A percentile compares a stretch with the other conserved stretches of the same genome.
These are phyloP conservation scores for Lodderomyces pseudojiufengensis DNA, from an alignment of 1,139 yeast species.

Conservation along the genomic window DNA sequence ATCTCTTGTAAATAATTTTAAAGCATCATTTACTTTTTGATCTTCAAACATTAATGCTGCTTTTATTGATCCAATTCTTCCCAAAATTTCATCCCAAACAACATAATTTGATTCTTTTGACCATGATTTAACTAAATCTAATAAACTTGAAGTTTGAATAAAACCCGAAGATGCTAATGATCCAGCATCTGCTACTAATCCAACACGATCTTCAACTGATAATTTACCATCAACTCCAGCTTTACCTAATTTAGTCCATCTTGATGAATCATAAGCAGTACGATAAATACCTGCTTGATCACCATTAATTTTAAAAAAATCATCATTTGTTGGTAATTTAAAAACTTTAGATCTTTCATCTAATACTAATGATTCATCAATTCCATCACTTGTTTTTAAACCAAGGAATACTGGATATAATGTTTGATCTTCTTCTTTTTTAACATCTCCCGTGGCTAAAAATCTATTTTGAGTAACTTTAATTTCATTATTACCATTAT, in stretches of 20 bases:
- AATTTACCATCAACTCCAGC: constrained; percentile 65
- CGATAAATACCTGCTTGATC: constrained; percentile 83
- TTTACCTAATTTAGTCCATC: constrained; percentile 70
- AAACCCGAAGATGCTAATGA: constrained; percentile 72
- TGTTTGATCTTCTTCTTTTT: constrained; percentile 54
- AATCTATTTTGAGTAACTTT: constrained; percentile 71
- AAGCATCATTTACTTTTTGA: constrained; percentile 48
- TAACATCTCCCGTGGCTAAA: constrained; percentile 78
- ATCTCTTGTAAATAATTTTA: constrained; percentile 56
- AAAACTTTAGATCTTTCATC: constrained; percentile 51
- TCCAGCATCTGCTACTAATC: constrained; percentile 79
- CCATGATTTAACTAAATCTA: constrained; percentile 67
- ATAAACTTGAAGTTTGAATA: constrained; percentile 61
- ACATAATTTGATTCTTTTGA: constrained; percentile 63
- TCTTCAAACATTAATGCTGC: constrained; percentile 72
- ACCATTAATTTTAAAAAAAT: constrained; percentile 75
- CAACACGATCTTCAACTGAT: constrained; percentile 81
- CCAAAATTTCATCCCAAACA: constrained; percentile 73
- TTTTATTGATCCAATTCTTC: constrained; percentile 52
- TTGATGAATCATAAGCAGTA: constrained; percentile 69
- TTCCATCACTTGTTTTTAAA: constrained; percentile 62
- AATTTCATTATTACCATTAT: constrained; percentile 37
- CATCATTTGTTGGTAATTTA: constrained; percentile 40
- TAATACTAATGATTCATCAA: constrained; percentile 61
- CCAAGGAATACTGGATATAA: constrained; percentile 84